Conservation (phyloP, 1,284 basidiomycete genomes). For the Ustilago loliicola region DNA sequence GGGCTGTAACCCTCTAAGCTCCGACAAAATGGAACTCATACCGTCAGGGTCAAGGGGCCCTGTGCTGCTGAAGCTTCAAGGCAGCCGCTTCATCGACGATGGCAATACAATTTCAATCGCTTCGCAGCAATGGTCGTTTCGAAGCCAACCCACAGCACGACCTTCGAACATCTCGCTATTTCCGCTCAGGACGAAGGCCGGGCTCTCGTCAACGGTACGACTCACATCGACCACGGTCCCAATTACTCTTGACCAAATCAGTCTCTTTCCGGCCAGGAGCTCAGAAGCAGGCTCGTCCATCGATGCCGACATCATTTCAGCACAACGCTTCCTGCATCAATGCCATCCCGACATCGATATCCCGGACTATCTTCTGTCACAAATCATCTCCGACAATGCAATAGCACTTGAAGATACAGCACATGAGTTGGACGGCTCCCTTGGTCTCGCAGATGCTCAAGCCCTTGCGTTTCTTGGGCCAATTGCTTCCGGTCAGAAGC, state of each 20-base stretch:
- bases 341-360: conserved; percentile 36
- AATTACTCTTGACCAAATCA: background rate
- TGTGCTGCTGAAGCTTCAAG: conserved; percentile 24
- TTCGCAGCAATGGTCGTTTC: conserved; percentile 37
- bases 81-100: conserved; percentile 19
- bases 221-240: conserved; percentile 23
- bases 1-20: background rate
- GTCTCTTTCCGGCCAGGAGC: conserved; percentile 16
- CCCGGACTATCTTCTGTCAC: conserved; percentile 28
- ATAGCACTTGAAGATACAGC: conserved; percentile 11
- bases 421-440: conserved; percentile 21
- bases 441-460: conserved; percentile 30
- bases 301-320: conserved; percentile 43
- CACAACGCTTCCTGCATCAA: conserved; percentile 27
- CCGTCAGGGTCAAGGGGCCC: conserved; percentile 43
- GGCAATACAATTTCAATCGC: background rate
- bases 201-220: conserved; percentile 4
- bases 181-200: background rate
- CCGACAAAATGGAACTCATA: conserved; percentile 17
- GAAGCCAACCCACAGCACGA: background rate
- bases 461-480: conserved; percentile 43
- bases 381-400: conserved; percentile 35
- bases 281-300: conserved; percentile 28
- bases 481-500: background rate
- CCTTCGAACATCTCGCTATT: background rate